Conservation (phyloP, 129 eudicot species). For the Oenanthe sinensis region DNA sequence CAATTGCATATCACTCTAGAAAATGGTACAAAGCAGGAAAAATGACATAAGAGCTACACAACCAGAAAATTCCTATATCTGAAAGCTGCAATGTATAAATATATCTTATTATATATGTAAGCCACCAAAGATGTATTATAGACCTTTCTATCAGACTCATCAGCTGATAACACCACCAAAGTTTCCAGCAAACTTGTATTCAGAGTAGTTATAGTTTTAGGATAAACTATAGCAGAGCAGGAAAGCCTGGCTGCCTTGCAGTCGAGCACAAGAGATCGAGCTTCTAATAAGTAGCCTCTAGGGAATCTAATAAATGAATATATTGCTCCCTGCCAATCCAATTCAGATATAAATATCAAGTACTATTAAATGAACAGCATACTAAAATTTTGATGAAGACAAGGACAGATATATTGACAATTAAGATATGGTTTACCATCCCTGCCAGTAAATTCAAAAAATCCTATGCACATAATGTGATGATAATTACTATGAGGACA, state of each 20-base stretch:
- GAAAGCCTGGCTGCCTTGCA: conserved; percentile 23
- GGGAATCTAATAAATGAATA: conserved; percentile 78
- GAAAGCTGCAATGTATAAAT: not conserved
- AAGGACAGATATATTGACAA: not conserved
- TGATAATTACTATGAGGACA: not conserved
- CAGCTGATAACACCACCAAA: conserved; percentile 26
- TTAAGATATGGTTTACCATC: not conserved
- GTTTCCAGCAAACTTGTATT: conserved; percentile 54
- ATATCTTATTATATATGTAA: not conserved
- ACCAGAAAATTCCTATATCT: not conserved
- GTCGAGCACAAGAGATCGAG: conserved; percentile 25
- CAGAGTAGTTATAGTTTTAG: conserved; percentile 30
- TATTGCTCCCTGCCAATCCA: conserved; percentile 39
- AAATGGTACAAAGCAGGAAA: not conserved
- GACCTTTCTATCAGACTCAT: conserved; percentile 34
- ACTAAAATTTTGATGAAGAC: not conserved
- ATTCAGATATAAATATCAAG: not conserved
- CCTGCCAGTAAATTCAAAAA: too few species aligned
- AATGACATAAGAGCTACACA: not conserved
- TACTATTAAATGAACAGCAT: not conserved
- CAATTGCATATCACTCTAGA: not conserved
- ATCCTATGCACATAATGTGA: not conserved
- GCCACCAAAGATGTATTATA: conserved; percentile 5
- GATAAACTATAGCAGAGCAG: conserved; percentile 32
- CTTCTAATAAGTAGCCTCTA: conserved; percentile 34